These are phyloP conservation scores for sorghum (Sorghum bicolor) DNA, from an alignment of 176 grass and related monocot genomes.

Conservation along the genomic window Sorghum_bicolor_NCBIv3 NC_012871.2:67068001-67068500, in stretches of 20 bases:
- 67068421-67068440: not conserved
- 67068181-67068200: slow-evolving; percentile 31
- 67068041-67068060: not conserved
- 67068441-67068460: not conserved
- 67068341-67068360: slow-evolving; percentile 32
- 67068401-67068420: not conserved
- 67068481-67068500: slow-evolving; percentile 44
- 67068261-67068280: slow-evolving; percentile 26
- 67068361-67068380: not conserved
- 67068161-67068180: slow-evolving; percentile 31
- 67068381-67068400: slow-evolving; percentile 25
- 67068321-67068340: not conserved
- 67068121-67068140: slow-evolving; percentile 4
- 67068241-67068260: not conserved
- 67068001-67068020: slow-evolving; percentile 8
- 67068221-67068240: not conserved
- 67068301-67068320: slow-evolving; percentile 2
- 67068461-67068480: not conserved
- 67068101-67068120: slow-evolving; percentile 41
- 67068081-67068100: slow-evolving; percentile 38
- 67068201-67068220: slow-evolving; percentile 2
- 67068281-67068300: not conserved
- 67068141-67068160: slow-evolving; percentile 2
- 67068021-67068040: not conserved
- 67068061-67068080: slow-evolving; percentile 44